Percentiles rank a stretch among this genome's conserved stretches.
These are phyloP conservation scores for Dactylellina drechsleri DNA, from an alignment of 2,329 filamentous ascomycete species.

Conservation along the genomic window DNA sequence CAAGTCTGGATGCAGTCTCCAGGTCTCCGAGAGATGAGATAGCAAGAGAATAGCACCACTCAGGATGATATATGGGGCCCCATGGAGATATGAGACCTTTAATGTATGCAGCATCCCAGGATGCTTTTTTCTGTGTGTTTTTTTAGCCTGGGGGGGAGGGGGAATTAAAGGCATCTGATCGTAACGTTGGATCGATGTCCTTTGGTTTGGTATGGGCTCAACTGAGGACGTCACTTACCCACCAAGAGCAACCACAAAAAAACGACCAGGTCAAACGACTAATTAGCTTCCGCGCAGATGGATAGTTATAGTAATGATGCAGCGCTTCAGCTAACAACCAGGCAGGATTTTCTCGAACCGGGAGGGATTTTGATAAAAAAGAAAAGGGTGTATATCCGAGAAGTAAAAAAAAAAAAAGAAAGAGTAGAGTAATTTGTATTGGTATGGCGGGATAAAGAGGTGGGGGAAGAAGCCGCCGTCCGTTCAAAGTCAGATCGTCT, in stretches of 20 bases:
- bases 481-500: background rate
- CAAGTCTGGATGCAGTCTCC: slow-evolving; percentile 12
- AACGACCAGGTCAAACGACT: slow-evolving; percentile 54
- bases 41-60: slow-evolving; percentile 26
- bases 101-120: slow-evolving; percentile 44
- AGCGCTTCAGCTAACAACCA: slow-evolving; percentile 35
- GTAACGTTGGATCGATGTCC: slow-evolving; percentile 1
- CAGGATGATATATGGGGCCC: slow-evolving; percentile 22
- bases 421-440: slow-evolving; percentile 11
- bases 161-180: slow-evolving; percentile 42
- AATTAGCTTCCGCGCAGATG: slow-evolving; percentile 35
- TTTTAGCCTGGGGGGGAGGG: slow-evolving; percentile 5
- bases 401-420: slow-evolving; percentile 38
- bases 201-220: slow-evolving; percentile 9
- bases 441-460: slow-evolving; percentile 33
- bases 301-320: slow-evolving; percentile 47
- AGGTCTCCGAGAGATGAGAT: slow-evolving; percentile 51
- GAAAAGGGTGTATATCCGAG: slow-evolving; percentile 16
- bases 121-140: background rate
- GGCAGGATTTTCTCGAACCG: slow-evolving; percentile 21
- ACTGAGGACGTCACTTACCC: slow-evolving; percentile 53
- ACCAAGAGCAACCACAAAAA: slow-evolving; percentile 15
- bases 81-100: slow-evolving; percentile 38
- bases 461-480: slow-evolving; percentile 21
- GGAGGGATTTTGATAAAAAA: slow-evolving; percentile 28